Evolutionary conservation across 2,329 filamentous ascomycete genomes (phyloP), one percentile per base, ranked within the genome.

Genomic region (Beauveria caledonica): DNA sequence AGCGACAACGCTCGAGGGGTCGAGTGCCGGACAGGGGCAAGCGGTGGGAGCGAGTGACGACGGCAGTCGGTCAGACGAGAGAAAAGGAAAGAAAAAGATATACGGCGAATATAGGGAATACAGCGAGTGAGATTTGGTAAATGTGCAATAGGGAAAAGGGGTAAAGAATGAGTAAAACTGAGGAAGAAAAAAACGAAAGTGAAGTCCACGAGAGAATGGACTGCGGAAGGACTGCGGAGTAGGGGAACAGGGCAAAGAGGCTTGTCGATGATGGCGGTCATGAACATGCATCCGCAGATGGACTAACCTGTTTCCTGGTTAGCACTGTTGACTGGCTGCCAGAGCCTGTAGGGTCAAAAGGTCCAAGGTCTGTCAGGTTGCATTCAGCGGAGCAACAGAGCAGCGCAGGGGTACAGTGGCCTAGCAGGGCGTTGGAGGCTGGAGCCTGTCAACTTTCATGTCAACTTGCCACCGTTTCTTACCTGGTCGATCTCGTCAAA

Each of bases 1-100:
- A 29, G 40, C 21, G 54, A 9, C 21, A 50, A 46, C n/a, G 54
- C 50, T 17, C 45, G 55, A 58, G 55, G 55, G 55, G 55, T 58
- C 45, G 45, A 58, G 48, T 25, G 36, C 33, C 36, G 23, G 55
- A 50, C 45, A 50, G 45, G 55, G 55, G 55, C 21, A 27, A 50
- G 23, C 27, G 9, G 40, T 19, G 53, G 25, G 53, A 57, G 19
- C 42, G 54, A 57, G 54, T 39, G 44, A 40, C 33, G 23, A 25
- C 36, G 45, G 45, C 21, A 15, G 55, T 29, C 6, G 21, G 17
- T 3, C 25, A 9, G 17, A 21, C 5, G 11, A 33, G 19, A 56
- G 23, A 25, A 27, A 46, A 33, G n/a, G 15, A 53, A 13, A 53
- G 9, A n/a, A 4, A 11, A 40, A 19, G 23, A 49, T n/a, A 23